Base-by-base conservation (phyloP, 495 filamentous ascomycete genomes). In the Tuber aestivum region DNA sequence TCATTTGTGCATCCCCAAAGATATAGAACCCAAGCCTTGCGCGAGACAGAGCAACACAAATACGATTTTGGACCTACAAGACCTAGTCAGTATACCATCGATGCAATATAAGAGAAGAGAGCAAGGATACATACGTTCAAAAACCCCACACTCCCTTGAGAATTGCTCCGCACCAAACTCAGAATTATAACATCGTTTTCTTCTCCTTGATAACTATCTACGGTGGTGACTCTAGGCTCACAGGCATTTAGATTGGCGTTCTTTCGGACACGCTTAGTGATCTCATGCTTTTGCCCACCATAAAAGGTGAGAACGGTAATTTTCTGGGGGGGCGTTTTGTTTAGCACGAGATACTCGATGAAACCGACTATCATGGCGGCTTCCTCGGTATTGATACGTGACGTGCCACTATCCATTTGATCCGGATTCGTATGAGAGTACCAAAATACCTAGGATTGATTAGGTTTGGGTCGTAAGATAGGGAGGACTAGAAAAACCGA, bases 291-390 rank as follows among this genome's bases (percentile, higher is more conserved):
- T 79, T 99, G 95, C 21, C 93, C 95, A 69, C 93, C 92, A 85
- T 99, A 97, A 81, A 96, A 95, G 0, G 94, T 97, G 65, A 99
- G 84, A 35, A 99, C 85, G 0, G 94, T 97, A 76, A 99, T 95
- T 12, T 91, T 84, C 0, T 82, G 78, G 0, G 87, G 75, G 1
- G 83, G 70, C 3, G 90, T 84, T 0, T 90, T 91, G 76, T 94
- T 97, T 41, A 87, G 80, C 0, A 90, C 80, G 0, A 99, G 88
- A 79, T 97, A 92, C 37, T 88, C 83, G 72, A 90, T 91, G 78
- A 97, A 92, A 4, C 85, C 84, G 1, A 89, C 87, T 71, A 97
- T 85, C 92, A 97, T 95, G 0, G 90, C 84, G 0, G 93, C 92
- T 79, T 97, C 94, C 16, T 87, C 82, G 1, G 87, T 82, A 82